Evolutionary conservation across 164 flowering plant species (phyloP), one percentile per base, ranked within the genome.

Genomic region (Hamamelis virginiana): DNA sequence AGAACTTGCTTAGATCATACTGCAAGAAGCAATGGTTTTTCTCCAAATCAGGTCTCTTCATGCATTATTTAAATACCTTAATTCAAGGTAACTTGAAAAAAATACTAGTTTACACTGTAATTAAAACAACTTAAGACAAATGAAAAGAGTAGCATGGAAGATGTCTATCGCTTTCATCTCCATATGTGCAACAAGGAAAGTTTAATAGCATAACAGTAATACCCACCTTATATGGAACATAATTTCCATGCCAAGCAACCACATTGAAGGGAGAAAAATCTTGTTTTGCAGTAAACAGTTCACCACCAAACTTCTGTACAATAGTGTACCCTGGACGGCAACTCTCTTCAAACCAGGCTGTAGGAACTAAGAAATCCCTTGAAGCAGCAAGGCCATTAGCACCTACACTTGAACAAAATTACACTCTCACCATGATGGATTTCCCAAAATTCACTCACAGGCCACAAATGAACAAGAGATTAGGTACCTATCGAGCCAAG

Each of bases 171-270:
- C 38, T 11, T 26, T 28, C 19, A 55, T 11, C 4, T 6, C 18
- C 45, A 60, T 8, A 22, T 33, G 18, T 18, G 11, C 63, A 60
- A 9, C 8, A 44, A 33, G 18, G 38, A 26, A 41, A 55, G 9
- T 33, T 33, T 12, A n/a, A n/a, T n/a, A 33, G 38, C 13, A 5
- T 4, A 28, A 63, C 18, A n/a, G 8, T n/a, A 33, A 27, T 58
- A 74, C 75, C 19, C 62, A 92, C 98, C 98, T 95, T 95, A 70
- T 87, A 95, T 5, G 98, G 98, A 18, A 75, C 90, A 83, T 95
- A 92, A 74, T 92, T 92, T n/a, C 98, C 98, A 82, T 92, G 98
- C 97, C 98, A 95, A 48, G 98, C 97, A 66, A 88, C 97, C 45
- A 95, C 97, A 75, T 95, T 95, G 80, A 95, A 95, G 15, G 98